Conservation (phyloP, 257 asterid species). For the Solanum etuberosum region DNA sequence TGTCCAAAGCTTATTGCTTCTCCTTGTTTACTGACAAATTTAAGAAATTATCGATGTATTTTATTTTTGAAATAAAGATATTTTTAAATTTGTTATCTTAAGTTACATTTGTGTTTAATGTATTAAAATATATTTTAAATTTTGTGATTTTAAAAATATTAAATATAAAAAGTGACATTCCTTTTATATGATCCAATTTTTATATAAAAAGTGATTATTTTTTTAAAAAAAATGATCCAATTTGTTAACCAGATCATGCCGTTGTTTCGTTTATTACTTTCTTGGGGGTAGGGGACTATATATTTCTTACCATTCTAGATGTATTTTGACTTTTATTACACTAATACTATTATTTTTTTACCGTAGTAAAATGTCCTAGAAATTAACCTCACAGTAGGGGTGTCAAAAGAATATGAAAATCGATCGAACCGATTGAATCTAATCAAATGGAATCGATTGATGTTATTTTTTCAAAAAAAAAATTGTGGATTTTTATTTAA, state of each 20-base stretch:
- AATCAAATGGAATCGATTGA: too few species aligned
- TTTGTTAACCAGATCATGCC: not conserved
- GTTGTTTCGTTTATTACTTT: not conserved
- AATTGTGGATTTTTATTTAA: too few species aligned
- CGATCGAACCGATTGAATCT: too few species aligned
- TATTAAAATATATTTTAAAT: not conserved
- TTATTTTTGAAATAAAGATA: fast-evolving
- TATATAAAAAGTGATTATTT: not conserved
- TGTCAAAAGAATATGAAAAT: too few species aligned
- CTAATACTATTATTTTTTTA: not conserved
- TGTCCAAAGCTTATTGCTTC: not conserved
- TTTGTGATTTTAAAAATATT: not conserved
- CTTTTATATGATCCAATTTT: too few species aligned
- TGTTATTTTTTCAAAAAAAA: too few species aligned
- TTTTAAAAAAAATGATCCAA: not conserved
- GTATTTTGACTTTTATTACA: not conserved
- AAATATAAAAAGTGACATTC: not conserved
- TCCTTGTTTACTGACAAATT: not conserved
- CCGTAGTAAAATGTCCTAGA: not conserved
- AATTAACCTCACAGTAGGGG: too few species aligned
- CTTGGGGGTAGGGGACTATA: not conserved
- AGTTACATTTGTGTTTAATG: not conserved
- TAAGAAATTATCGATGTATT: not conserved
- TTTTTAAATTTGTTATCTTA: not conserved
- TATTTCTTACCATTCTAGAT: not conserved